phyloP scores from a whole-genome alignment of 768 basidiomycete species.

The Tricholoma terreum region DNA sequence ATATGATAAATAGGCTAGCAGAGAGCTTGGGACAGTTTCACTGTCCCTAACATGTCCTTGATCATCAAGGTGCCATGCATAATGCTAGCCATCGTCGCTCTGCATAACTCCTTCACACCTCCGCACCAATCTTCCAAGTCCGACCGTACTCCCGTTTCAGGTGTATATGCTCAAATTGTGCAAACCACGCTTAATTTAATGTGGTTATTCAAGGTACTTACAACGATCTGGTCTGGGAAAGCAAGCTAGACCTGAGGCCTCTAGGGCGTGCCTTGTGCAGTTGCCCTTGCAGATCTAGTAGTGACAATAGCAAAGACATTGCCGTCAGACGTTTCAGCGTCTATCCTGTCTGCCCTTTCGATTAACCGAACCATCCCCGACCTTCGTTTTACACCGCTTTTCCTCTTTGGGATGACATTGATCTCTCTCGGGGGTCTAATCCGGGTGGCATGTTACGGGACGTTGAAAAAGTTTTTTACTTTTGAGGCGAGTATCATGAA shows the following conservation, averaged over 20 bases:
- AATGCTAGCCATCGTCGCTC: not conserved
- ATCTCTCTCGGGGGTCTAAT: constrained; percentile 39
- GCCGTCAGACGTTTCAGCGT: constrained; percentile 19
- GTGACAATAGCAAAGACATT: constrained; percentile 32
- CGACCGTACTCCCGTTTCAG: not conserved
- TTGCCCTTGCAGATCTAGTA: constrained; percentile 35
- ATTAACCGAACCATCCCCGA: constrained; percentile 19
- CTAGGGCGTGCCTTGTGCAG: constrained; percentile 30
- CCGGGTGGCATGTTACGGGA: constrained; percentile 41
- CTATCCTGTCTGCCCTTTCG: constrained; percentile 28
- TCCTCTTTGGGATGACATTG: constrained; percentile 38
- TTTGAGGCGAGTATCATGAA: constrained; percentile 49
- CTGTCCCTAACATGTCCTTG: not conserved
- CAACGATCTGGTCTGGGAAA: not conserved
- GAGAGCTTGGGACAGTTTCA: too few species aligned
- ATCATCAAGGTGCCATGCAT: not conserved
- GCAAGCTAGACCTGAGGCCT: not conserved
- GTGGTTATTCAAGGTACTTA: not conserved
- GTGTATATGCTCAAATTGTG: not conserved
- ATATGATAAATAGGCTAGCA: too few species aligned
- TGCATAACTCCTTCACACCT: not conserved
- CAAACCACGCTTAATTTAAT: not conserved
- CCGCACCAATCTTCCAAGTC: not conserved
- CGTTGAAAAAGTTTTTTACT: constrained; percentile 47
- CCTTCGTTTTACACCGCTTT: constrained; percentile 28